These are phyloP conservation scores for Pelargonium nanum DNA, from an alignment of 345 rosid genomes.

Conservation along the genomic window DNA sequence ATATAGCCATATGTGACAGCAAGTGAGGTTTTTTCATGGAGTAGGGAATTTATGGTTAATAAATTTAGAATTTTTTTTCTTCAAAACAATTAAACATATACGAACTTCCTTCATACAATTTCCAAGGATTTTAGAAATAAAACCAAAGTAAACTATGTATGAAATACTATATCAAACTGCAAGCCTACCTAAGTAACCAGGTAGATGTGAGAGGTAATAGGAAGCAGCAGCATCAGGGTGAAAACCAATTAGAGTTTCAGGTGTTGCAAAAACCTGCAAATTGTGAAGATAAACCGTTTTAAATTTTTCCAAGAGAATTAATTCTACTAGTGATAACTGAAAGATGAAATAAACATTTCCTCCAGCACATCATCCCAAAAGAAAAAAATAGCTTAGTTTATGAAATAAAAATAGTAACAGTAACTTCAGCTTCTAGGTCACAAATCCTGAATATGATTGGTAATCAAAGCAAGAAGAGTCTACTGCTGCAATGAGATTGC, in stretches of 20 bases:
- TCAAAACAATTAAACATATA: no score
- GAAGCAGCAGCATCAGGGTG: slow-evolving; percentile 99
- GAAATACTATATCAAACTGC: background rate
- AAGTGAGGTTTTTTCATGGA: no score
- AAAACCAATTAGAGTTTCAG: slow-evolving; percentile 86
- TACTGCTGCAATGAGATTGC: background rate
- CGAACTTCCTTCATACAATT: no score
- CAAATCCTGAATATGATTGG: background rate
- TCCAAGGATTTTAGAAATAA: no score
- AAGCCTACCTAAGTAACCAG: slow-evolving; percentile 69
- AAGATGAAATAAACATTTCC: background rate
- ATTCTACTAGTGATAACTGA: background rate
- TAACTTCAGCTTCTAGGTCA: background rate
- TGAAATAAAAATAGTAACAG: background rate
- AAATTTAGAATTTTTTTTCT: no score
- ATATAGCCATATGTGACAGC: no score
- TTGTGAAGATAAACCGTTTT: slow-evolving; percentile 8
- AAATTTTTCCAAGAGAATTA: background rate
- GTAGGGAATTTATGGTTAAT: no score
- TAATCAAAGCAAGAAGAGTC: background rate
- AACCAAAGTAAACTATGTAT: background rate
- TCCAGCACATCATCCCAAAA: background rate
- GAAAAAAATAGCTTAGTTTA: background rate
- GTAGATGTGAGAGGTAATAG: slow-evolving; percentile 73
- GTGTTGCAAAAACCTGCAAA: slow-evolving; percentile 84